phyloP scores from a whole-genome alignment of 2,329 filamentous ascomycete genomes.

The Penicillium carneum region DNA sequence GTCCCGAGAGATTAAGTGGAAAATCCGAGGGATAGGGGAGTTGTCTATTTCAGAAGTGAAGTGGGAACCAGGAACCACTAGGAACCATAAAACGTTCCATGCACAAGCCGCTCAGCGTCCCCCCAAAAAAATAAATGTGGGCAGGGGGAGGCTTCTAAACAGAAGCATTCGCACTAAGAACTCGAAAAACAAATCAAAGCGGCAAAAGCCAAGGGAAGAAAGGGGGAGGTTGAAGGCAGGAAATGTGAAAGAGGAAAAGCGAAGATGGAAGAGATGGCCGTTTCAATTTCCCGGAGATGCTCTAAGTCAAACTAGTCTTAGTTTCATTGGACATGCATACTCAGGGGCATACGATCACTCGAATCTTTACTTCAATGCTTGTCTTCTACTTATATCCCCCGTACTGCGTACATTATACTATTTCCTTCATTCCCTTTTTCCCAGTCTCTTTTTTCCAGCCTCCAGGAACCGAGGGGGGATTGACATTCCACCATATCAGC shows the following conservation, averaged over 20 bases:
- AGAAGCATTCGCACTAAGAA: constrained; percentile 14
- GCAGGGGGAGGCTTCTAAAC: constrained; percentile 20
- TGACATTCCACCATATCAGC: constrained; percentile 16
- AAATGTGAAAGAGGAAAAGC: constrained; percentile 23
- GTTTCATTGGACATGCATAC: constrained; percentile 30
- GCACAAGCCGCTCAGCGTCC: constrained; percentile 20
- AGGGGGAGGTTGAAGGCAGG: constrained; percentile 22
- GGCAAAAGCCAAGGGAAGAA: constrained; percentile 24
- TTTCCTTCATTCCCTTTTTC: constrained; percentile 1
- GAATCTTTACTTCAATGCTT: constrained; percentile 9
- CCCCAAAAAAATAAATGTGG: constrained; percentile 22
- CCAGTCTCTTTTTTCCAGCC: constrained; percentile 15
- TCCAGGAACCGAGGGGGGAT: constrained; percentile 6
- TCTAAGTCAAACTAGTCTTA: constrained; percentile 29
- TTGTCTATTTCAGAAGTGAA: constrained; percentile 35
- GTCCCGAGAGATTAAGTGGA: constrained; percentile 1
- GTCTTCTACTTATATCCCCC: neutral
- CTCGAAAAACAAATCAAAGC: constrained; percentile 12
- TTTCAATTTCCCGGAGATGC: constrained; percentile 33
- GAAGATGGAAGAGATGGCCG: constrained; percentile 20
- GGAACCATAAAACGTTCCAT: constrained; percentile 34
- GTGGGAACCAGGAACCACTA: constrained; percentile 37
- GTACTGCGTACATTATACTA: neutral
- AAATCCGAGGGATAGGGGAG: constrained; percentile 22
- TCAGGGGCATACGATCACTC: constrained; percentile 30